Conservation (phyloP, 306 rosid species). For the Pterocarpus macrocarpus region DNA sequence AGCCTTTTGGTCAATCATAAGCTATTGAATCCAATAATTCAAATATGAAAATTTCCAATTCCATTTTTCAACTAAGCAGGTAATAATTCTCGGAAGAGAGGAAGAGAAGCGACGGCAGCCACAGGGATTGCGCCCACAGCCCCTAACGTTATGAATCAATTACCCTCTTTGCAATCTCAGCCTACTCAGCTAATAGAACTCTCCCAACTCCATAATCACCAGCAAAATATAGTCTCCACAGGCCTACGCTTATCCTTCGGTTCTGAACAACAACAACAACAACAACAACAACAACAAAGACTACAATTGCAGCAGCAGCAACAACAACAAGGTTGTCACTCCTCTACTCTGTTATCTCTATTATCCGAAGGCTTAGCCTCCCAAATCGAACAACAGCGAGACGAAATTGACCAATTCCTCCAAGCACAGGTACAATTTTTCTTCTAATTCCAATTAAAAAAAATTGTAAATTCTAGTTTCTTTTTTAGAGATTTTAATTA, state of each 20-base stretch:
- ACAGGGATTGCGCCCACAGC: conserved; percentile 43
- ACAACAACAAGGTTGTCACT: conserved; percentile 46
- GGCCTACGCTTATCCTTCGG: conserved; percentile 84
- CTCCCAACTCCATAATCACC: conserved; percentile 82
- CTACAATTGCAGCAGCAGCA: conserved; percentile 46
- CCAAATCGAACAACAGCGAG: conserved; percentile 78
- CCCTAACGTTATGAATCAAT: conserved; percentile 54
- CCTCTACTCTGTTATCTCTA: conserved; percentile 63
- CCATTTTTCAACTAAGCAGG: conserved; percentile 26
- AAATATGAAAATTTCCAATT: neutral
- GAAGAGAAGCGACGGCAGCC: conserved; percentile 60
- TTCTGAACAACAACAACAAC: conserved; percentile 51
- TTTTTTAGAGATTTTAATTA: neutral
- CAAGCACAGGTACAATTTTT: conserved; percentile 70
- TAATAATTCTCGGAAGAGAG: conserved; percentile 71
- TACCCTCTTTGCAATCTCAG: conserved; percentile 62
- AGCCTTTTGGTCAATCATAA: no score
- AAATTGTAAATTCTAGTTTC: no score
- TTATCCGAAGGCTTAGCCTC: conserved; percentile 64
- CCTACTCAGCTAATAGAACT: conserved; percentile 78
- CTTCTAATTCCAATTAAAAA: neutral
- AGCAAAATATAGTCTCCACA: conserved; percentile 82
- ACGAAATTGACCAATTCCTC: conserved; percentile 80
- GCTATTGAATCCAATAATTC: neutral
- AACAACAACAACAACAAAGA: conserved; percentile 40